Percentiles rank a stretch among this genome's conserved stretches.
phyloP scores from a whole-genome alignment of 192 early-diverging fungal genomes.

The Thamnidium elegans region DNA sequence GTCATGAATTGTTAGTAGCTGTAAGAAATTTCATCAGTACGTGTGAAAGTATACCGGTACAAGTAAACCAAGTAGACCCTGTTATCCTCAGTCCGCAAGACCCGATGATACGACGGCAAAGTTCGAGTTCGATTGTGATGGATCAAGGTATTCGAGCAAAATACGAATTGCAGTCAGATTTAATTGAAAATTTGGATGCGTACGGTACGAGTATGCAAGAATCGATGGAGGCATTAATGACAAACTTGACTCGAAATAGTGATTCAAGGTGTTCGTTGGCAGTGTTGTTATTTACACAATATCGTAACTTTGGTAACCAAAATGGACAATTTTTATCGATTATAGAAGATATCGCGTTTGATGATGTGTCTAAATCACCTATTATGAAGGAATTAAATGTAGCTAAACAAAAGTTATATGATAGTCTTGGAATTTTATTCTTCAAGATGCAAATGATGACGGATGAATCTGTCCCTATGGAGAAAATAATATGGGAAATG shows the following conservation, averaged over 20 bases:
- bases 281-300: slow-evolving; percentile 17
- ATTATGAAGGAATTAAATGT: background rate
- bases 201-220: slow-evolving; percentile 27
- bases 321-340: slow-evolving; percentile 15
- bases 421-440: slow-evolving; percentile 18
- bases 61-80: slow-evolving; percentile 36
- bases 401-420: slow-evolving; percentile 2
- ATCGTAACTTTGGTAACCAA: slow-evolving; percentile 18
- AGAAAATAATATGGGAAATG: background rate
- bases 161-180: slow-evolving; percentile 25
- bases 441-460: slow-evolving; percentile 28
- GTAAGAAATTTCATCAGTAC: slow-evolving; percentile 57
- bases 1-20: slow-evolving; percentile 59
- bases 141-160: background rate
- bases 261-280: slow-evolving; percentile 10
- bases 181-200: slow-evolving; percentile 20
- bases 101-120: slow-evolving; percentile 7
- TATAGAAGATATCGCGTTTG: slow-evolving; percentile 24
- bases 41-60: slow-evolving; percentile 37
- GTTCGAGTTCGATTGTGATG: background rate
- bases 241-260: background rate
- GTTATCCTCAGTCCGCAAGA: background rate
- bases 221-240: slow-evolving; percentile 7
- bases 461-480: background rate
- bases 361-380: background rate